These are phyloP conservation scores for Amorphotheca resinae DNA, from an alignment of 495 filamentous ascomycete genomes.

Conservation along the genomic window DNA sequence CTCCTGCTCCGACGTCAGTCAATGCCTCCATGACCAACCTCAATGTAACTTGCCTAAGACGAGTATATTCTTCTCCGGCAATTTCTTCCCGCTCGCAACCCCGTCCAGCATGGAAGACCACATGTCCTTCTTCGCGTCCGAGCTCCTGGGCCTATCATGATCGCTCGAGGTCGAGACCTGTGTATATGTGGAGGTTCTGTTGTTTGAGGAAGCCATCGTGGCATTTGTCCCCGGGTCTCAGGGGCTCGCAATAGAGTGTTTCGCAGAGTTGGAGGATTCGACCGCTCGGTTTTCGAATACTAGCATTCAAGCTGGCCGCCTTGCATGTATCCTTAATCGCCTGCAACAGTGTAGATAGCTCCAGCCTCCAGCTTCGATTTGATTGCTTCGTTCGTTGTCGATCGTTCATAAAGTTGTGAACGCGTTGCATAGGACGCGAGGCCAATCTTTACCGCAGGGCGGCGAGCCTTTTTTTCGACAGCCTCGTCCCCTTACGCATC, in stretches of 20 bases:
- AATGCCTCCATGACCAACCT: constrained; percentile 7
- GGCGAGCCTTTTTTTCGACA: neutral
- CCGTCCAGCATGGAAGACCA: constrained; percentile 90
- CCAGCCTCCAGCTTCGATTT: neutral
- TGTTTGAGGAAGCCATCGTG: constrained; percentile 41
- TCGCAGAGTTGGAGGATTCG: neutral
- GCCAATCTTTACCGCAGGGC: neutral
- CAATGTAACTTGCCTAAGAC: constrained; percentile 53
- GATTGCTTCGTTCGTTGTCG: constrained; percentile 2
- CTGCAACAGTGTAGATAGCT: neutral
- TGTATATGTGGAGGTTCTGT: constrained; percentile 41
- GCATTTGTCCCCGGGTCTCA: neutral
- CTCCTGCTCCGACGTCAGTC: constrained; percentile 42
- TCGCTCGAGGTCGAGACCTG: constrained; percentile 31
- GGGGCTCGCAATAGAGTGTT: neutral
- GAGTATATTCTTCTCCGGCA: constrained; percentile 86
- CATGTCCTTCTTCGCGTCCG: constrained; percentile 80
- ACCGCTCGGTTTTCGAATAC: neutral
- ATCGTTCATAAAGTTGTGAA: constrained; percentile 14
- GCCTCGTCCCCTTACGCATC: constrained; percentile 13
- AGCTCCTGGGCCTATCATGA: constrained; percentile 33
- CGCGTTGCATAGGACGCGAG: constrained; percentile 4
- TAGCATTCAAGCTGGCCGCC: neutral
- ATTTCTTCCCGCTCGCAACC: constrained; percentile 77
- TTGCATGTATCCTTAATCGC: constrained; percentile 5